These are phyloP conservation scores for Asclepias syriaca DNA, from an alignment of 257 asterid genomes.

Conservation along the genomic window DNA sequence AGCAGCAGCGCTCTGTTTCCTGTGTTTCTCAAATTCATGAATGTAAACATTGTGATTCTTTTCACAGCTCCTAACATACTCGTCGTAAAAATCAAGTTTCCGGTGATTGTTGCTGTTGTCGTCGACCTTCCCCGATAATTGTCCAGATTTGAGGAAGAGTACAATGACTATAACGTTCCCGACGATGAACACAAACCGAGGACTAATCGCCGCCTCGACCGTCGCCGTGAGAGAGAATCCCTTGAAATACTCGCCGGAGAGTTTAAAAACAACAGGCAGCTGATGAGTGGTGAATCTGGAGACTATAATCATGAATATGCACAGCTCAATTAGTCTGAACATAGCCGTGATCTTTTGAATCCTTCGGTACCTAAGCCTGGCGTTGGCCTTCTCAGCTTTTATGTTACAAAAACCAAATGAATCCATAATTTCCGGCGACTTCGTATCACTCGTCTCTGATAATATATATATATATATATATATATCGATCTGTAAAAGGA, in stretches of 20 bases:
- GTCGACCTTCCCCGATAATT: constrained; percentile 20
- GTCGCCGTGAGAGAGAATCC: constrained; percentile 36
- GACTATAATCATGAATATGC: constrained; percentile 23
- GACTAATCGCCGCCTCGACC: constrained; percentile 34
- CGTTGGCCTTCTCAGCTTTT: constrained; percentile 29
- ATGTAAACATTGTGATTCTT: constrained; percentile 10
- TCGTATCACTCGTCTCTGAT: neutral
- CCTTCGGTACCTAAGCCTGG: constrained; percentile 17
- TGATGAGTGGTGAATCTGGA: constrained; percentile 32
- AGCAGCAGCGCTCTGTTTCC: constrained; percentile 8
- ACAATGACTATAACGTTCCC: constrained; percentile 63
- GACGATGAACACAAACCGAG: constrained; percentile 53
- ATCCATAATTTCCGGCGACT: constrained; percentile 24
- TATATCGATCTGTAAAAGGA: neutral
- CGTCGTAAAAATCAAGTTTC: constrained; percentile 41
- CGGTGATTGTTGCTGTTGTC: constrained; percentile 7
- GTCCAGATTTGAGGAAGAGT: constrained; percentile 51
- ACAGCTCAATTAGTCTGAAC: constrained; percentile 30
- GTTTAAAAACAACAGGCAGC: constrained; percentile 27
- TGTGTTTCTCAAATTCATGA: constrained; percentile 15
- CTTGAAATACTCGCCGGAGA: constrained; percentile 38
- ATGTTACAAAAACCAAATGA: constrained; percentile 21
- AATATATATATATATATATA: no score
- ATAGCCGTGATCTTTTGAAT: constrained; percentile 23
- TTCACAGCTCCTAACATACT: constrained; percentile 41